Evolutionary conservation across 75 land plant genomes (phyloP).

Genomic region (Cupressus sempervirens): DNA sequence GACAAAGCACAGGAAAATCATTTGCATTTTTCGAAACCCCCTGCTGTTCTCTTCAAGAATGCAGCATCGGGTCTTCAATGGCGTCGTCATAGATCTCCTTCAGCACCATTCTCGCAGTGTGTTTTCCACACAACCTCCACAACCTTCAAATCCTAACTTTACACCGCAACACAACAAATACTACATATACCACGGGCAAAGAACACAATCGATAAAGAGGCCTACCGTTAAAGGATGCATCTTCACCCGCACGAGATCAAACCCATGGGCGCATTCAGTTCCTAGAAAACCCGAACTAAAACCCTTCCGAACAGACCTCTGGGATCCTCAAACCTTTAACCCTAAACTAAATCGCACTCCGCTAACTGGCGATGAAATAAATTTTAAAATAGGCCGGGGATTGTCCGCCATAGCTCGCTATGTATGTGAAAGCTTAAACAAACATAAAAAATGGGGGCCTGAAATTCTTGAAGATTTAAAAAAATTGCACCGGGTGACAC

Average conservation of each 20-base stretch:
- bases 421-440: conserved; percentile 49
- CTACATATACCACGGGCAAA: conserved; percentile 65
- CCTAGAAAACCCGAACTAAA: not conserved
- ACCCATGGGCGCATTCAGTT: not conserved
- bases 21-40: not conserved
- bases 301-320: conserved; percentile 11
- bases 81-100: not conserved
- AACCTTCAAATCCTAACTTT: conserved; percentile 8
- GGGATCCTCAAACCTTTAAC: conserved; percentile 7
- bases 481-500: conserved; percentile 55
- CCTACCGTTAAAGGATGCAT: conserved; percentile 49
- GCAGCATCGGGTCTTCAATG: not conserved
- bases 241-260: conserved; percentile 36
- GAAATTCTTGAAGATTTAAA: conserved; percentile 42
- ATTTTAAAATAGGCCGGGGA: conserved; percentile 19
- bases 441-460: conserved; percentile 51
- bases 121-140: conserved; percentile 16
- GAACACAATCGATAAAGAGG: conserved; percentile 42
- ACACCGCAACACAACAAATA: conserved; percentile 21
- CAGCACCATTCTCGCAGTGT: no score
- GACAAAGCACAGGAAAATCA: not conserved
- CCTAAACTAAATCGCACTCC: not conserved
- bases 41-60: not conserved
- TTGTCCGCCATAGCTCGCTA: conserved; percentile 67
- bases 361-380: not conserved